Base-by-base conservation (phyloP, 257 asterid species). In the Leonotis leonurus region DNA sequence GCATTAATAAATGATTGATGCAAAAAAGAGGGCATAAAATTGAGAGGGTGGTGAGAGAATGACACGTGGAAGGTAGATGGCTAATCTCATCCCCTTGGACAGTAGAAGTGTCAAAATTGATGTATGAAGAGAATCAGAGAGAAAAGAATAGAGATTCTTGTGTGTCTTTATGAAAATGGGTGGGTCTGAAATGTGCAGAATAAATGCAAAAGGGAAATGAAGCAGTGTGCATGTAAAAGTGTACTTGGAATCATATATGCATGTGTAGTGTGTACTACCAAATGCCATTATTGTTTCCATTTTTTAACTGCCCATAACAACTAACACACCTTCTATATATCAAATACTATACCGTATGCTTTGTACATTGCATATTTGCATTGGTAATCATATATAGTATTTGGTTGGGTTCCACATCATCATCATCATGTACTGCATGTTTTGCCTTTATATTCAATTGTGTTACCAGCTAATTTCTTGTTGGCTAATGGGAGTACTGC, bases 271-370 rank as follows among this genome's bases (percentile, higher is more conserved):
- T n/a, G n/a, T n/a, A n/a, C n/a, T 29, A 7, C 1, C 44, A 10
- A 2, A 20, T 5, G 30, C 16, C 24, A 56, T 58, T 2, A 35
- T 48, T 22, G 9, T 58, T 46, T 30, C 32, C 52, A 10, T 6
- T 8, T 32, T 70, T 53, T 53, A 62, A 62, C 70, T 9, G 59
- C 43, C 62, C 39, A 50, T 69, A 53, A 32, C 69, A 41, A 4
- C 70, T 54, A 22, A 22, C 8, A 49, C 29, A 27, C 10, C 4
- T 50, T 50, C 17, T 8, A 9, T 56, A 16, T 17, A 16, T 30
- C 39, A 54, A 50, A 12, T 35, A 50, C 18, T 13, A 6, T 51
- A 18, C 25, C 48, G 2, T n/a, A 41, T 21, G n/a, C n/a, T n/a
- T 29, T 29, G 3, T 29, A 29, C 33, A 29, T 29, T 29, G 1